Evolutionary conservation across 108 stramenopile genomes (phyloP).

Genomic region (Heterococcus sp.): DNA sequence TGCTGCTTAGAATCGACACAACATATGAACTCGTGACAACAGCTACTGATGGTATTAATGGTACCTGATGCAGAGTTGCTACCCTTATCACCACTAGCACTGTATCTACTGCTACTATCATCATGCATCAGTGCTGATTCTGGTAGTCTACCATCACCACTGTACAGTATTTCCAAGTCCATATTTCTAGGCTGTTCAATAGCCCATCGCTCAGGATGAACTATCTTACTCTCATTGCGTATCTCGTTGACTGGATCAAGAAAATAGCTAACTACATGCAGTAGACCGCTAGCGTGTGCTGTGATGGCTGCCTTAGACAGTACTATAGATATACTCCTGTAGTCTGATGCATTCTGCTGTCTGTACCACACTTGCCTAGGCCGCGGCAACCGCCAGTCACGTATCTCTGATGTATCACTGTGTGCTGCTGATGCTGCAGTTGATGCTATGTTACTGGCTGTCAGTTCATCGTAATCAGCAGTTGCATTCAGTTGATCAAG

Average conservation of each 20-base stretch:
- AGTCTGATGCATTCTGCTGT: not conserved
- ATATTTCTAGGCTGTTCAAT: not conserved
- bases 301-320: not conserved
- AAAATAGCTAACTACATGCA: not conserved
- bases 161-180: not conserved
- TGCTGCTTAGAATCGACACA: not conserved
- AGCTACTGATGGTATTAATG: too few species aligned
- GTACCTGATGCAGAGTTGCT: too few species aligned
- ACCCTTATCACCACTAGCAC: too few species aligned
- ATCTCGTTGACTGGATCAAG: not conserved
- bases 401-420: too few species aligned
- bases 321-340: not conserved
- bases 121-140: too few species aligned
- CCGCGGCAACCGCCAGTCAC: not conserved
- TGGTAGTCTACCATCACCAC: not conserved
- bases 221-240: not conserved
- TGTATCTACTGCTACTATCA: too few species aligned
- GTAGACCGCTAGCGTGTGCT: not conserved
- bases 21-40: too few species aligned
- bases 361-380: not conserved
- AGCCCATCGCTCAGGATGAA: not conserved
- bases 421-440: not conserved
- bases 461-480: too few species aligned
- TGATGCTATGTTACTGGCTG: too few species aligned
- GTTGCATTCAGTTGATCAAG: too few species aligned